phyloP scores from a whole-genome alignment of 179 eudicot species.

The Pouteria campechiana region DNA sequence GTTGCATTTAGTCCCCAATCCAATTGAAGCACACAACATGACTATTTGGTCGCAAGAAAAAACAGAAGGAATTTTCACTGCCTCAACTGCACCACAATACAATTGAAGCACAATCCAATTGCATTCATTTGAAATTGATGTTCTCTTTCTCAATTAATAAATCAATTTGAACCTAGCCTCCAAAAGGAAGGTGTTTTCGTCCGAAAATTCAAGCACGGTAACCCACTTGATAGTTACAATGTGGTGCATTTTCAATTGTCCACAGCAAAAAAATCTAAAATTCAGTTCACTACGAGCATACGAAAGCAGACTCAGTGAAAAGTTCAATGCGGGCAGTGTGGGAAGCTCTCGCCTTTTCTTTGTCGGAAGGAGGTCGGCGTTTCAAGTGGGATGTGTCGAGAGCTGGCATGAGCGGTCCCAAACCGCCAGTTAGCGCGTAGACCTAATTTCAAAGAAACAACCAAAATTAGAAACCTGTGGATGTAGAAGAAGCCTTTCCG shows the following conservation, averaged over 20 bases:
- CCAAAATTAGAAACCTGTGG: background rate
- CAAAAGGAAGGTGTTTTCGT: background rate
- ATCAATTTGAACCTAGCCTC: background rate
- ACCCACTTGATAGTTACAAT: background rate
- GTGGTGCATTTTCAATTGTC: background rate
- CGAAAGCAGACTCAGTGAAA: background rate
- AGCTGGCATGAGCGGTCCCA: constrained; percentile 84
- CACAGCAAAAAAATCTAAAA: background rate
- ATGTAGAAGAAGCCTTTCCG: no score
- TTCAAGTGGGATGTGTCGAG: constrained; percentile 55
- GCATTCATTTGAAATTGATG: no score
- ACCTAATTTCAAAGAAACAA: constrained; percentile 24
- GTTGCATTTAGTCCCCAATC: no score
- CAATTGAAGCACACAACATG: no score
- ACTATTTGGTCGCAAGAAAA: background rate
- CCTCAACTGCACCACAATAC: no score
- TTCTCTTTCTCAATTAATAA: background rate
- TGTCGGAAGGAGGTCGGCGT: constrained; percentile 47
- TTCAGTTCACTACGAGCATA: background rate
- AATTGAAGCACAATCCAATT: no score
- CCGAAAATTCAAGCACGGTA: background rate
- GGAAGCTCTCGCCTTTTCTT: constrained; percentile 44
- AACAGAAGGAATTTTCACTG: background rate
- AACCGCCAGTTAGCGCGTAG: constrained; percentile 91
- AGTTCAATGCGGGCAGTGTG: background rate